Evolutionary conservation across 768 basidiomycete species (phyloP), one percentile per base, ranked within the genome.

Genomic region (Russula vinacea): DNA sequence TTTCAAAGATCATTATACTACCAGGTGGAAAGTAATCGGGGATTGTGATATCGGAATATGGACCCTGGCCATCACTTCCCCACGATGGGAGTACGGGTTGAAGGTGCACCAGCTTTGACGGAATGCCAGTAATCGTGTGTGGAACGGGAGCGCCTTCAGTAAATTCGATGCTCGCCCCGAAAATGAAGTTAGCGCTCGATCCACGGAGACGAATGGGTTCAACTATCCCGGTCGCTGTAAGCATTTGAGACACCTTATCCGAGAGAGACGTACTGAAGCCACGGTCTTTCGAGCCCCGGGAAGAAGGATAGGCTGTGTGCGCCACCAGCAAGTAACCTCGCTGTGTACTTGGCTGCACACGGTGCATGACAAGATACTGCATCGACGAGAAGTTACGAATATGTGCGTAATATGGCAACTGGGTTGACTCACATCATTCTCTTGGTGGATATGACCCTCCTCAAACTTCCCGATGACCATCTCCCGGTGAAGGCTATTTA

Each of bases 381-480:
- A 2, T 19, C 3, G 24, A 44, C 58, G 59, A 47, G 52, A 37
- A 44, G 24, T 58, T 19, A 35, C 2, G 53, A 11, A 50, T n/a
- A 9, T 50, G 39, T 35, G 39, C 39, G 51, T n/a, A n/a, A 37
- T 14, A 42, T 9, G 16, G n/a, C 10, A 49, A 42, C 26, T 33
- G 19, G 13, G n/a, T 16, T 16, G 22, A 19, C 29, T 76, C 73
- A 91, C 95, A 73, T 98, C 87, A 67, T 91, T 94, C 74, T 98
- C 97, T 74, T 98, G 94, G 71, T 95, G 95, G 11, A 98, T 92
- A 76, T 98, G 93, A 0, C 94, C 96, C 74, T 99, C 97, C 64
- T 87, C 84, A 67, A 83, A 98, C 0, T 85, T 90, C 2, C 81
- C 85, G n/a, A 92, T 77, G 3, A 92, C 83, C 92, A 98, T 94